Conservation (phyloP, 2,329 filamentous ascomycete genomes). For the Aureobasidium subglaciale region DNA sequence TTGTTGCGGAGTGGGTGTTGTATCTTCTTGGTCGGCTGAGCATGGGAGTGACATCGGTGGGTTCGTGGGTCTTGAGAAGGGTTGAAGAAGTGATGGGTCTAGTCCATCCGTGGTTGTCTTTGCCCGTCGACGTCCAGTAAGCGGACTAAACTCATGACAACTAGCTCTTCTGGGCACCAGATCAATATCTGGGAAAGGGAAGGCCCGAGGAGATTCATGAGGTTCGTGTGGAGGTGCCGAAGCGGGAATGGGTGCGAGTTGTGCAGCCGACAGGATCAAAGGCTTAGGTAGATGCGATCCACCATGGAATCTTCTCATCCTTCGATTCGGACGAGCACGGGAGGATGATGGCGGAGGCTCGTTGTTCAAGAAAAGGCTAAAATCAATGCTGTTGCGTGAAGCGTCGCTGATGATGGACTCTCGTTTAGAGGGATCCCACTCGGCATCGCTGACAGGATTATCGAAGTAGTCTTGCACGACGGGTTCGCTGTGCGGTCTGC, state of each 20-base stretch:
- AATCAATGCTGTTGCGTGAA: constrained; percentile 12
- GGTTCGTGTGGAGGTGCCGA: constrained; percentile 25
- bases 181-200: constrained; percentile 17
- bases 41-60: not conserved
- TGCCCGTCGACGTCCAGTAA: constrained; percentile 18
- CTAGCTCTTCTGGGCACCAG: not conserved
- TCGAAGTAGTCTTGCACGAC: constrained; percentile 1
- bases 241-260: constrained; percentile 21
- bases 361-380: not conserved
- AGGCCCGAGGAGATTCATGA: constrained; percentile 18
- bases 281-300: constrained; percentile 29
- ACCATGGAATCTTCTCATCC: constrained; percentile 31
- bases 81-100: not conserved
- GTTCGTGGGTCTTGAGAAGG: not conserved
- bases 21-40: not conserved
- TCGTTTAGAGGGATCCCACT: constrained; percentile 12
- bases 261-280: constrained; percentile 28
- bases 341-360: not conserved
- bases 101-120: constrained; percentile 18
- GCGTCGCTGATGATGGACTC: constrained; percentile 9
- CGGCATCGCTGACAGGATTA: constrained; percentile 1
- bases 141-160: constrained; percentile 9
- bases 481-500: not conserved
- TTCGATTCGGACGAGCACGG: constrained; percentile 17
- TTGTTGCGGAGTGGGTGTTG: not conserved